Evolutionary conservation across 2,329 filamentous ascomycete genomes (phyloP), one percentile per base, ranked within the genome.

Genomic region (Phyllosticta capitalensis): DNA sequence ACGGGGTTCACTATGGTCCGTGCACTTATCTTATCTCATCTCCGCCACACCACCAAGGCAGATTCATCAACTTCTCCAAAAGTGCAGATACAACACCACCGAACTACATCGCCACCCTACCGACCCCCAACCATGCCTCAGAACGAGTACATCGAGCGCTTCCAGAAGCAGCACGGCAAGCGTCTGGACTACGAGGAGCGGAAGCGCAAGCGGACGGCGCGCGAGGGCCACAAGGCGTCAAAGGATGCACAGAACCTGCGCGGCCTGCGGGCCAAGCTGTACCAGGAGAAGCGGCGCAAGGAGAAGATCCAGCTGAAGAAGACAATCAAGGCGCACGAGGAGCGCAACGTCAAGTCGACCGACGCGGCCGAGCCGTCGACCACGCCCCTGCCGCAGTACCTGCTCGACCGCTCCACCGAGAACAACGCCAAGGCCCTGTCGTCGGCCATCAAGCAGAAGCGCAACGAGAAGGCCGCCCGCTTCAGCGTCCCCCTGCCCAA

Each of bases 371-470:
- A 94, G 75, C 89, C 92, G 62, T 85, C 85, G 24, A 84, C 82
- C 66, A 90, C 89, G 55, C 90, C 94, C 60, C 81, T 97, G 67
- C 94, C 94, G 56, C 87, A 90, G 67, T 99, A 97, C 75, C 83
- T 99, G 72, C 86, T 99, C 64, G 94, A 99, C 78, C 85, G 94
- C n/a, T 80, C 78, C 54, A 81, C 85, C 65, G 78, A 81, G 60
- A 85, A 80, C 63, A 84, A 85, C 65, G 85, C 85, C 38, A 88
- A 95, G 76, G 88, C 88, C 0, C 79, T 95, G 55, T 87, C 83
- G 61, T 88, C 83, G 62, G 89, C 91, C 58, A 95, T 96, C 78
- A 99, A 97, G 83, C 90, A 96, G 75, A 96, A 96, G 81, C 83
- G 94, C 49, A 71, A 72, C 83, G 64, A 95, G 75, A 96, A 96